A percentile compares a stretch with the other conserved stretches of the same genome.
Evolutionary conservation across 140 eudicot species (phyloP).

Genomic region (Erigeron philadelphicus): DNA sequence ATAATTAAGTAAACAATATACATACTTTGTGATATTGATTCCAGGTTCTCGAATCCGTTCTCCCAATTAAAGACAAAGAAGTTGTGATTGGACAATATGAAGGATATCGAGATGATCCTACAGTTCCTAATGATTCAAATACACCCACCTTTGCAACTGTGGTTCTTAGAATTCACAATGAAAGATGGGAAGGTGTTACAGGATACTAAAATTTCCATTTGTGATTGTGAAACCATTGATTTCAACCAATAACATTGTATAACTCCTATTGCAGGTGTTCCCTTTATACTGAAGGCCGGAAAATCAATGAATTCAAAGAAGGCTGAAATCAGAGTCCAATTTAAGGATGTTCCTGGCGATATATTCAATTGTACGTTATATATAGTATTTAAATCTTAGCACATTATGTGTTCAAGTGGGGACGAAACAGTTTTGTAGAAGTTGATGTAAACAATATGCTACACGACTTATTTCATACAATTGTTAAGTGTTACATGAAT

Average conservation of each 20-base stretch:
- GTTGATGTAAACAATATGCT: not conserved
- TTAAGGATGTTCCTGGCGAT: conserved; percentile 86
- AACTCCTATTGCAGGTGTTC: conserved; percentile 59
- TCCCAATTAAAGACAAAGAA: conserved; percentile 65
- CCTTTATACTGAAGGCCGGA: conserved; percentile 86
- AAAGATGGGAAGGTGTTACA: conserved; percentile 86
- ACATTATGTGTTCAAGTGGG: not conserved
- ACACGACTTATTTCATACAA: not conserved
- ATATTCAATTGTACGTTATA: conserved; percentile 60
- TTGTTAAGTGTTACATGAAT: not conserved
- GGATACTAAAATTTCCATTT: not conserved
- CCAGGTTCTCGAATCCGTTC: conserved; percentile 78
- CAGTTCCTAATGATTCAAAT: conserved; percentile 81
- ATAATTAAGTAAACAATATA: not conserved
- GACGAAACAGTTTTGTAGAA: not conserved
- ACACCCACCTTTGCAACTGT: conserved; percentile 88
- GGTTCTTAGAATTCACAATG: conserved; percentile 68
- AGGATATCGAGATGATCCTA: conserved; percentile 73
- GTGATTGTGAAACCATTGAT: not conserved
- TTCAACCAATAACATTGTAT: conserved; percentile 10
- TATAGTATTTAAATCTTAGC: not conserved
- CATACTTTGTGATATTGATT: conserved; percentile 1
- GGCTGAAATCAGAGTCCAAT: conserved; percentile 84
- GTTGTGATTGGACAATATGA: conserved; percentile 88
- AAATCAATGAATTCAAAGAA: conserved; percentile 72